Base-by-base conservation (phyloP, 2,329 filamentous ascomycete species). In the Diplodia seriata region DNA sequence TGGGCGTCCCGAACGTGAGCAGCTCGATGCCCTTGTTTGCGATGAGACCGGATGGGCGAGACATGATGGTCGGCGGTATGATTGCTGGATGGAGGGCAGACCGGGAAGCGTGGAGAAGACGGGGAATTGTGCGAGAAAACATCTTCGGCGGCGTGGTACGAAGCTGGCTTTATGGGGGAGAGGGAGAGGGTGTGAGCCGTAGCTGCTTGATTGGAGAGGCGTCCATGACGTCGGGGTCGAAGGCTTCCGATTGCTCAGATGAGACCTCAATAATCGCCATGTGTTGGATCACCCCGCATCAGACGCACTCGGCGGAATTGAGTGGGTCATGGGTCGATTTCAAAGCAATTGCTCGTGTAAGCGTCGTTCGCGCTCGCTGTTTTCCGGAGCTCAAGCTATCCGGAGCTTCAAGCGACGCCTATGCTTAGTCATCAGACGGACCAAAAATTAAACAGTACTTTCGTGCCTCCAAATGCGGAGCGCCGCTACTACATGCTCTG, bases 21-120 rank as follows among this genome's bases (percentile, higher is more conserved):
- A 90, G 84, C 80, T 90, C 88, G 69, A 90, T 87, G 77, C 88
- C 88, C 63, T 85, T 86, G 71, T 83, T 86, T 72, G 87, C 87
- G 71, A 87, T 85, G 69, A 89, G 80, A 68, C 87, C 87, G 9
- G 31, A 51, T 4, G 66, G 66, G 5, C 56, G 55, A 33, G 67
- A 68, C 51, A 65, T 64, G 20, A 65, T 64, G 9, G 51, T 23
- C 8, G 33, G 12, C 15, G 63, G 63, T 26, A 55, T 66, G 23
- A 47, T 33, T 18, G 33, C 40, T 20, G 53, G 43, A 18, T 9
- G 29, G 29, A 36, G 12, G 9, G 18, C n/a, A 4, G 31, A 8
- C 18, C n/a, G 64, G 1, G 54, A 26, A n/a, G 64, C 29, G 50
- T 40, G 53, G 15, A 67, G 7, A 40, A 67, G 54, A 23, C 54